Conservation (phyloP, 2,329 filamentous ascomycete genomes). For the Neofusicoccum cordaticola region DNA sequence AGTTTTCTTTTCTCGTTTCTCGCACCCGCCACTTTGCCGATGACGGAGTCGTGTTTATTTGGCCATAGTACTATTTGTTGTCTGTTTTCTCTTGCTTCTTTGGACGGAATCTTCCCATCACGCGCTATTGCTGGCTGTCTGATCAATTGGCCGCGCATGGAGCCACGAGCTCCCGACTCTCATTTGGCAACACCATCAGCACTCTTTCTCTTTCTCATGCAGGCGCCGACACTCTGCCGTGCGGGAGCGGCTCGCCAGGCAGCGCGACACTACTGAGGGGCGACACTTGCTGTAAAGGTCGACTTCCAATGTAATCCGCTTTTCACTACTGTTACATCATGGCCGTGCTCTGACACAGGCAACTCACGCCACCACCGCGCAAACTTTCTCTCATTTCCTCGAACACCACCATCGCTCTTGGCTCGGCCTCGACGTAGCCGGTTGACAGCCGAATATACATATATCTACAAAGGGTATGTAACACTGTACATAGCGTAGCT, state of each 20-base stretch:
- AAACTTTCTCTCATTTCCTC: not conserved
- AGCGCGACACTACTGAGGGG: not conserved
- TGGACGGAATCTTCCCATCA: slow-evolving; percentile 11
- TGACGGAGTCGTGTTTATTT: slow-evolving; percentile 16
- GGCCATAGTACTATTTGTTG: slow-evolving; percentile 13
- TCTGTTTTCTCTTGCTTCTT: not conserved
- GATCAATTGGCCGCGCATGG: slow-evolving; percentile 5
- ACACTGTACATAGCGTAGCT: slow-evolving; percentile 3
- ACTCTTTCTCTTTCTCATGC: slow-evolving; percentile 4
- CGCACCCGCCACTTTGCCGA: slow-evolving; percentile 12
- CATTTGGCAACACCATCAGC: slow-evolving; percentile 1
- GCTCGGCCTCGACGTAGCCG: not conserved
- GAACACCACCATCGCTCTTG: not conserved
- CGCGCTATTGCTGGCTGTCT: not conserved
- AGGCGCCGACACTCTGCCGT: not conserved
- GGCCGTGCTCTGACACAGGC: slow-evolving; percentile 6
- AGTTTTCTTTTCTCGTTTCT: not conserved
- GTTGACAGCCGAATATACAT: not conserved
- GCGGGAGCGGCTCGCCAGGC: slow-evolving; percentile 6
- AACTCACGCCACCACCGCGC: slow-evolving; percentile 1
- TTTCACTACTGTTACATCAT: slow-evolving; percentile 1
- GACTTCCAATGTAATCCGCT: slow-evolving; percentile 10
- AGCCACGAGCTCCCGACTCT: slow-evolving; percentile 7
- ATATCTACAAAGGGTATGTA: not conserved
- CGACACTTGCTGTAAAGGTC: slow-evolving; percentile 9